Evolutionary conservation across 768 basidiomycete genomes (phyloP), one percentile per base, ranked within the genome.

Genomic region (Dentipellis fragilis): DNA sequence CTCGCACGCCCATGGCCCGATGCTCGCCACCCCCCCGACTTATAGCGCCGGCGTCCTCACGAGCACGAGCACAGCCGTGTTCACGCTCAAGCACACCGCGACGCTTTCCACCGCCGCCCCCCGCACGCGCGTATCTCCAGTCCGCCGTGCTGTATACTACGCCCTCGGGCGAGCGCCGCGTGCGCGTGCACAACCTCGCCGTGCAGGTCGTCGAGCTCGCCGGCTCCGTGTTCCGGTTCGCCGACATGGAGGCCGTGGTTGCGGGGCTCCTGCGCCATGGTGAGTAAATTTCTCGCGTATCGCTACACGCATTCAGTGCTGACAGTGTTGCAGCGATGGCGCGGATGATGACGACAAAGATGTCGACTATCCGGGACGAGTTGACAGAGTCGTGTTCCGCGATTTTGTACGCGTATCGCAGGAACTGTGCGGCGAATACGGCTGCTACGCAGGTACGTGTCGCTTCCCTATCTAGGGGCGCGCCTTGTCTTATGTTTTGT

Each of bases 181-280:
- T 97, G 36, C 75, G 96, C 54, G 82, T 84, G 29, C 78, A 85
- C 65, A 99, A 99, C 62, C 71, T 97, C n/a, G 87, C 86, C 1
- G 67, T 97, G 56, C 84, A 83, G 48, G 83, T 91, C 1, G 87
- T 83, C 2, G 79, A 84, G 39, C 71, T 98, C 59, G 90, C 93
- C n/a, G 90, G 84, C 9, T 93, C 87, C 66, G 84, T 98, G 10
- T 99, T 94, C 73, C 81, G 87, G 51, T 90, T 74, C 68, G 93
- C 92, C 11, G 96, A 99, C 69, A 77, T 93, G 73, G 94, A 98
- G 62, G 79, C 89, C 2, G 80, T 85, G 1, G 75, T 94, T 21
- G 78, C 81, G 45, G 74, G 87, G 67, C 69, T 92, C 58, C 74
- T 85, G 35, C 89, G 93, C 59, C 82, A 89, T 65, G 85, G 95